Evolutionary conservation across 2,329 filamentous ascomycete genomes (phyloP), one percentile per base, ranked within the genome.

Genomic region (Fusarium hostae): DNA sequence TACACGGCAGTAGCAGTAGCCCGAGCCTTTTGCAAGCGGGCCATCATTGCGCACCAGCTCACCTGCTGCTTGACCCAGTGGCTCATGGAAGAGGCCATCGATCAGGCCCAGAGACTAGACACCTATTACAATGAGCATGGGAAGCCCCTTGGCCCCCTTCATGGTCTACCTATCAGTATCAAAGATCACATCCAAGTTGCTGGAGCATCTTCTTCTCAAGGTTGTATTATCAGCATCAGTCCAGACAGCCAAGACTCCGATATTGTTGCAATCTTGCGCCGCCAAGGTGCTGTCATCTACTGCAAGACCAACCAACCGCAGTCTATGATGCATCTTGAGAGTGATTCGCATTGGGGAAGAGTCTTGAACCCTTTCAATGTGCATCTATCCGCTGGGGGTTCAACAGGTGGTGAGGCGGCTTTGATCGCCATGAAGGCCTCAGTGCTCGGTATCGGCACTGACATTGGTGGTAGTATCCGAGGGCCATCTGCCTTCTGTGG

Each of bases 291-390:
- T 3, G 84, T 93, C 0, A 80, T 91, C 20, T 89, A 91, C 73
- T 86, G 87, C 70, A 92, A 92, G 78, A 92, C 91, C 2, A 92
- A 91, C 63, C 84, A 91, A 10, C 89, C 90, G 2, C 86, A 88
- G 68, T 64, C 63, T 2, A 20, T 66, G 4, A 84, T 83, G 2
- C 77, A 87, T 62, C 82, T 81, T 66, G 81, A 82, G 9, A 76
- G 88, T 32, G 89, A 91, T 71, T 90, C 92, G 71, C 78, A 90
- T 35, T 88, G 86, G 66, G 89, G 89, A 4, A 84, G 86, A 22
- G 87, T 86, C 0, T 78, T 90, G n/a, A 91, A 90, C 71, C 90
- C 91, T 0, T 80, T 84, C 52, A 90, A 90, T 63, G 82, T 86
- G 4, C 80, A 83, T n/a, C 82, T 89, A 20, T 88, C 86, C 0